phyloP scores from a whole-genome alignment of 148 eudicot species.

The Polygonum aviculare region DNA sequence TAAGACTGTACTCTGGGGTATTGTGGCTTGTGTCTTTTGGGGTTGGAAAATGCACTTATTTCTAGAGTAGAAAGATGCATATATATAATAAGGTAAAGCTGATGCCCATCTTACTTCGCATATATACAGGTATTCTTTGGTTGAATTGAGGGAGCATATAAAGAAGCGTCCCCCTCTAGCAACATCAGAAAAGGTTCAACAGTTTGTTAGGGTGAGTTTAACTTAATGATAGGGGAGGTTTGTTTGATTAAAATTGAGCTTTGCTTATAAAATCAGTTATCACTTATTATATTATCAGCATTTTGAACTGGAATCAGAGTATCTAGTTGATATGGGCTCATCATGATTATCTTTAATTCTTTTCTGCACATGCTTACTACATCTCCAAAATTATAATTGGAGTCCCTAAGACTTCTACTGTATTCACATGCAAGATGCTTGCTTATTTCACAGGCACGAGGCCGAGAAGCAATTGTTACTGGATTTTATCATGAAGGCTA shows the following conservation, averaged over 20 bases:
- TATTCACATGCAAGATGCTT: neutral
- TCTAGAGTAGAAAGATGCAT: neutral
- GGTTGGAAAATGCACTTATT: too few relatives aligned
- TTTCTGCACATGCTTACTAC: neutral
- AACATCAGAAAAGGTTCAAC: constrained; percentile 96
- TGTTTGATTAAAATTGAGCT: neutral
- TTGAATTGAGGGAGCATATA: constrained; percentile 86
- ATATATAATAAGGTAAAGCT: neutral
- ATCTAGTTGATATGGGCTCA: neutral
- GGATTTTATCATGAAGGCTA: constrained; percentile 98
- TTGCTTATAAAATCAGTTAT: neutral
- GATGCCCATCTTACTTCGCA: neutral
- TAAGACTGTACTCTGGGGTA: neutral
- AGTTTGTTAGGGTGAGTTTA: constrained; percentile 70
- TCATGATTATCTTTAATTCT: neutral
- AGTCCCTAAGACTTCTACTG: neutral
- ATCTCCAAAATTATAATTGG: neutral
- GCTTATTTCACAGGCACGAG: constrained; percentile 49
- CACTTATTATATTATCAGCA: neutral
- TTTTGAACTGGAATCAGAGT: neutral
- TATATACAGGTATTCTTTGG: constrained; percentile 62
- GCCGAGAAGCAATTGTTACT: constrained; percentile 83
- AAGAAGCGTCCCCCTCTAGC: constrained; percentile 97
- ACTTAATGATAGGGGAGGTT: neutral
- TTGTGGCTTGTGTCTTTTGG: too few relatives aligned